Conservation (phyloP, 2,329 filamentous ascomycete species). For the Exutisphaerella laricina region DNA sequence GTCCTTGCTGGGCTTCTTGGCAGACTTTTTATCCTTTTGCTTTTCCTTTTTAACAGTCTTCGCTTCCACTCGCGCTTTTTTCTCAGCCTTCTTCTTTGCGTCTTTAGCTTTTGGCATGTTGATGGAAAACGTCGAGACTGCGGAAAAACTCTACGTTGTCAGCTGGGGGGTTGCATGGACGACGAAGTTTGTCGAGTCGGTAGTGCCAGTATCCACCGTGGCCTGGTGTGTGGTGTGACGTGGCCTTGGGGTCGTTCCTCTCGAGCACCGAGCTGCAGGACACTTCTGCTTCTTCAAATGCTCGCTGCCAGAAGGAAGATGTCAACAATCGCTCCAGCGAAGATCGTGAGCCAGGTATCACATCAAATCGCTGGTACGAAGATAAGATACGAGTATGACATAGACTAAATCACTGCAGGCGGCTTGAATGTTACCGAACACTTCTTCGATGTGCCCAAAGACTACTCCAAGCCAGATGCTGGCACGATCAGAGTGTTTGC, state of each 20-base stretch:
- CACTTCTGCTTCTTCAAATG: too few species aligned
- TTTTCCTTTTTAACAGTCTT: conserved; percentile 73
- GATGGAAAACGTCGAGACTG: background rate
- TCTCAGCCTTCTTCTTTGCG: conserved; percentile 35
- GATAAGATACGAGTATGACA: background rate
- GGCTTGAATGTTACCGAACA: conserved; percentile 72
- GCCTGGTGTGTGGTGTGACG: too few species aligned
- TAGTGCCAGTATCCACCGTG: too few species aligned
- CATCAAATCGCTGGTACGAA: conserved; percentile 41
- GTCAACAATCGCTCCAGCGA: conserved; percentile 36
- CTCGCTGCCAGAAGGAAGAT: conserved; percentile 25
- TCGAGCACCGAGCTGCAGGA: background rate
- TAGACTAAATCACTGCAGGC: conserved; percentile 44
- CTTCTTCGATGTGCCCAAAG: conserved; percentile 79
- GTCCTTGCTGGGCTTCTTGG: conserved; percentile 59
- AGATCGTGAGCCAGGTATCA: conserved; percentile 43
- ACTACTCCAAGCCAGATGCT: conserved; percentile 60
- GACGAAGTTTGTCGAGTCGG: too few species aligned
- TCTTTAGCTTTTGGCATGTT: conserved; percentile 53
- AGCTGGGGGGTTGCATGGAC: too few species aligned
- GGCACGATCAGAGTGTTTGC: conserved; percentile 66
- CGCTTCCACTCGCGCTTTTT: conserved; percentile 44
- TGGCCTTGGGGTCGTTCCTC: too few species aligned
- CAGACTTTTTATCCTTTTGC: conserved; percentile 62
- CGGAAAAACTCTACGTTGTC: background rate